phyloP scores from a whole-genome alignment of 305 asterid species.

The Coffea humblotiana region DNA sequence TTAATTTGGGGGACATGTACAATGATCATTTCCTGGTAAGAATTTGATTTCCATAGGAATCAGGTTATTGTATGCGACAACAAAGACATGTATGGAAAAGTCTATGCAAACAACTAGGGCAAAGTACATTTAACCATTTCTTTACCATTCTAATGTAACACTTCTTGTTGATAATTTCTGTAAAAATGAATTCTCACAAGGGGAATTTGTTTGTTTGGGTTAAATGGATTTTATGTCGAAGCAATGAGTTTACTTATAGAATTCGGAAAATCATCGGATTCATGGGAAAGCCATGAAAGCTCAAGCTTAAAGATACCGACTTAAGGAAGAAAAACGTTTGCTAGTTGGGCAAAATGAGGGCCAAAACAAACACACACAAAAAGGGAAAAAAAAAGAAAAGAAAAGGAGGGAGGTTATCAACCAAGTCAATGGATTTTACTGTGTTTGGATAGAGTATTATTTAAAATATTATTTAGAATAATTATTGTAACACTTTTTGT shows the following conservation, averaged over 20 bases:
- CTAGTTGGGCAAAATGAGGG: no score
- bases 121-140: background rate
- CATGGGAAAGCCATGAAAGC: background rate
- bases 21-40: background rate
- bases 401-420: no score
- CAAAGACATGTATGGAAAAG: background rate
- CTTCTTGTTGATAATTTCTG: background rate
- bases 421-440: no score
- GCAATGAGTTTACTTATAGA: background rate
- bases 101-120: background rate
- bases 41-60: background rate
- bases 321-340: background rate
- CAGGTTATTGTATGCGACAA: background rate
- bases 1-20: background rate
- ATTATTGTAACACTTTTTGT: no score
- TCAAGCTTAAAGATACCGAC: no score
- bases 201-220: background rate
- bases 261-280: background rate
- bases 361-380: no score
- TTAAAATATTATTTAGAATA: no score
- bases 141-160: background rate
- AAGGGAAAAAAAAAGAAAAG: no score
- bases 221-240: background rate
- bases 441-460: no score
- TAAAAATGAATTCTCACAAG: background rate